Percentiles rank a stretch among this genome's conserved stretches.
Evolutionary conservation across 768 basidiomycete species (phyloP).

Genomic region (Boletus edulis): DNA sequence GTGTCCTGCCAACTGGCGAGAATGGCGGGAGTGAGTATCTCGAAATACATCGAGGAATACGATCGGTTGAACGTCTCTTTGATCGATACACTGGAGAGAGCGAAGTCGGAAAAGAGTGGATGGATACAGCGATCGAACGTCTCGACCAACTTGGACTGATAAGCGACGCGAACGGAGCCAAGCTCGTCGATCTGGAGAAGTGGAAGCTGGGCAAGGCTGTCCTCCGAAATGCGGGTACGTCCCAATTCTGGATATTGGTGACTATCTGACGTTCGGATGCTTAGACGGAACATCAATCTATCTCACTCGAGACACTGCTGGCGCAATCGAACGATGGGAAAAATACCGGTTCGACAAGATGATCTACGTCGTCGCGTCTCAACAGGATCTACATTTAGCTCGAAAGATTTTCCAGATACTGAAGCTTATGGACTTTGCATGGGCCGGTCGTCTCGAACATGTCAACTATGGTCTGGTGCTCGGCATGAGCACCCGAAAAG

Average conservation of each 20-base stretch:
- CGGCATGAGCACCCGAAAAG: conserved; percentile 94
- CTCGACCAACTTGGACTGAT: conserved; percentile 74
- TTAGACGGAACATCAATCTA: conserved; percentile 71
- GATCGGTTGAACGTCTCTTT: conserved; percentile 86
- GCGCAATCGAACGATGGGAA: conserved; percentile 88
- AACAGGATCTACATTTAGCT: conserved; percentile 81
- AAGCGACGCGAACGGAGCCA: conserved; percentile 69
- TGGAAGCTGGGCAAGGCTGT: conserved; percentile 93
- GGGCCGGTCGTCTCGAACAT: conserved; percentile 81
- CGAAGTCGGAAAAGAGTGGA: conserved; percentile 67
- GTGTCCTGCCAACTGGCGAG: conserved; percentile 86
- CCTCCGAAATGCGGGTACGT: conserved; percentile 76
- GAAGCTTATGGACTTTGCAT: conserved; percentile 84
- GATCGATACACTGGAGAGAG: conserved; percentile 94
- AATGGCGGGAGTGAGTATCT: conserved; percentile 93
- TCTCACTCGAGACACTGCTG: background rate
- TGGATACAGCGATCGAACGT: conserved; percentile 65
- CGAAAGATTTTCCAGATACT: conserved; percentile 97
- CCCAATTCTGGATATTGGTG: too few relatives aligned
- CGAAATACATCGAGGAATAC: conserved; percentile 87
- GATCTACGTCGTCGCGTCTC: conserved; percentile 90
- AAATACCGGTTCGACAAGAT: conserved; percentile 90
- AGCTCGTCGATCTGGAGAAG: conserved; percentile 83
- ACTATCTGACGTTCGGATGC: conserved; percentile 11
- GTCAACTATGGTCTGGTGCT: conserved; percentile 90